Evolutionary conservation across 352 stramenopile genomes (phyloP), one percentile per base, ranked within the genome.

Genomic region (Pythium insidiosum): DNA sequence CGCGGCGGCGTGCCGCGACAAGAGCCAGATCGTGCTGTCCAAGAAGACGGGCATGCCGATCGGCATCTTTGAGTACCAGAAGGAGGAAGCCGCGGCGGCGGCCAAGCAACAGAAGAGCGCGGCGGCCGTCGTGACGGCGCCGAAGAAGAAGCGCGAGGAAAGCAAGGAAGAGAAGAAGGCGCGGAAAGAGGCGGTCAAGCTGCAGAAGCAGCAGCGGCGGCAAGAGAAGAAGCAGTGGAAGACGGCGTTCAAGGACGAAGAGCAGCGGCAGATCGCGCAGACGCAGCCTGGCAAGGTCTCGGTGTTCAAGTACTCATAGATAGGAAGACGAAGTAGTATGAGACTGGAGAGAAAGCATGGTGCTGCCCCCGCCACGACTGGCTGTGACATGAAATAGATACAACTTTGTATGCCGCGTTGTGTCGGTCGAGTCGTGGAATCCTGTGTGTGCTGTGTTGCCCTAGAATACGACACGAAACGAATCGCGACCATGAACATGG

Each of bases 151-250:
- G 40, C 78, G 73, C 41, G 54, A 70, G 19, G 95, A 98, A 66
- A 97, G 66, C 15, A 79, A 77, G 30, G 84, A 97, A 49, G 77
- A 98, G 39, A 98, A 98, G 63, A 94, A 88, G 45, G 58, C 63
- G 19, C 75, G 95, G 24, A 98, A 98, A 53, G 60, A 80, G 21
- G 59, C 65, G 1, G 75, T 97, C n/a, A 98, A 98, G 66, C 68
- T 84, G 64, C 84, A 96, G 47, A 88, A 96, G 51, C 73, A 84
- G 56, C 51, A 95, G 58, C 75, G 88, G 38, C 69, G 94, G 20
- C 81, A 88, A 48, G 87, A 97, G 52, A 98, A 98, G 80, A 97
- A 97, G 63, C 84, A 95, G 56, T 95, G 84, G 49, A 96, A 95
- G 58, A 72, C 87, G 33, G 84, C 85, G 28, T 97, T 97, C 61